A percentile compares a stretch with the other conserved stretches of the same genome.
Evolutionary conservation across 1,284 basidiomycete genomes (phyloP).

Genomic region (Cronartium ribicola): DNA sequence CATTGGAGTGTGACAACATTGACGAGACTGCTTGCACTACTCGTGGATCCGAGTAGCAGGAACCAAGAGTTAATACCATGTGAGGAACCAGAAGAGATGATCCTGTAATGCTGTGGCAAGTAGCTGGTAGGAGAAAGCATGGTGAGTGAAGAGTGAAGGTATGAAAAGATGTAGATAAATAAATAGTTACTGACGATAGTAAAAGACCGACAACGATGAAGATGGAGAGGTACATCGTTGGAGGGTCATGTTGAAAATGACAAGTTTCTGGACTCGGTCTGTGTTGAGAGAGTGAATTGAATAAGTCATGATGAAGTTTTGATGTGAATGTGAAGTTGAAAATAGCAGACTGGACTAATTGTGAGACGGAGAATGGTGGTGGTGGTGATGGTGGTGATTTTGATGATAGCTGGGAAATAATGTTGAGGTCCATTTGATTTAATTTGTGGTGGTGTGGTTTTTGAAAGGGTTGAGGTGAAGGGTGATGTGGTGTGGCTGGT

Average conservation of each 20-base stretch:
- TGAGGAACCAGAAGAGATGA: conserved; percentile 69
- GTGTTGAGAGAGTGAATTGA: background rate
- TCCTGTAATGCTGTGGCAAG: conserved; percentile 62
- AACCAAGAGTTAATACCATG: conserved; percentile 90
- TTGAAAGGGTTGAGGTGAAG: no score
- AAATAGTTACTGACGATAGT: conserved; percentile 64
- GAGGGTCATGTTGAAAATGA: conserved; percentile 62
- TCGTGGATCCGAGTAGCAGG: conserved; percentile 81
- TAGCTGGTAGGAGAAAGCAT: background rate
- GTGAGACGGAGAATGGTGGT: no score
- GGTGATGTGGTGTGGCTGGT: no score
- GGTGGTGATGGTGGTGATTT: no score
- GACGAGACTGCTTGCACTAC: conserved; percentile 51
- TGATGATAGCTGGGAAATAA: no score
- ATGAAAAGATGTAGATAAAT: background rate
- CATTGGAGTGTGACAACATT: conserved; percentile 74
- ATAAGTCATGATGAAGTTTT: background rate
- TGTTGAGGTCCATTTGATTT: no score
- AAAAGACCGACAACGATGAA: conserved; percentile 73
- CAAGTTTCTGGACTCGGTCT: conserved; percentile 41
- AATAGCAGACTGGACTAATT: no score
- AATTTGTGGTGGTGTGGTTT: no score
- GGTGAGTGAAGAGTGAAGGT: background rate
- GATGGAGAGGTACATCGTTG: conserved; percentile 67
- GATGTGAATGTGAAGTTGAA: no score